phyloP scores from a whole-genome alignment of 441 rosid genomes.

The Gossypium laxum region DNA sequence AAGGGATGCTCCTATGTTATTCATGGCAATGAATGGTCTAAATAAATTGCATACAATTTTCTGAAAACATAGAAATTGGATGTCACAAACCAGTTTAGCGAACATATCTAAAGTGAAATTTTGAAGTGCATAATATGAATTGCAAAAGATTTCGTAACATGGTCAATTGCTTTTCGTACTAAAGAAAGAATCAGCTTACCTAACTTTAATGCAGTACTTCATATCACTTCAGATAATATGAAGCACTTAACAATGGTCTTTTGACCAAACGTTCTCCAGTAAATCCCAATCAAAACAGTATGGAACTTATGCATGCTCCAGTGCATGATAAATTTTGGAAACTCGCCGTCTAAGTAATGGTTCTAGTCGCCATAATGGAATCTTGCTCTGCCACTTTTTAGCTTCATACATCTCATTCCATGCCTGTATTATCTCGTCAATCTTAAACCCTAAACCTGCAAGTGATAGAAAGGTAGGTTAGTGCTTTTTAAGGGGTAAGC shows the following conservation, averaged over 20 bases:
- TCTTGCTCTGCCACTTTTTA: slow-evolving; percentile 34
- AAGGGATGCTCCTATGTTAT: slow-evolving; percentile 10
- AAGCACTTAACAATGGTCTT: neutral
- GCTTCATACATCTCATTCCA: slow-evolving; percentile 51
- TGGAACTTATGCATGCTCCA: slow-evolving; percentile 31
- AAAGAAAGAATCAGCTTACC: neutral
- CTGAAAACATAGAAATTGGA: neutral
- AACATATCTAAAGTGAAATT: neutral
- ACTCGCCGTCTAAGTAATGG: slow-evolving; percentile 38
- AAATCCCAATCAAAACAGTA: neutral
- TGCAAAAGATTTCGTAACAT: neutral
- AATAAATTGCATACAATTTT: neutral
- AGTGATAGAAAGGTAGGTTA: slow-evolving; percentile 5
- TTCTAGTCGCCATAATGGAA: slow-evolving; percentile 47
- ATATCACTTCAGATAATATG: neutral
- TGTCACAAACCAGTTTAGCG: no score
- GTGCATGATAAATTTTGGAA: slow-evolving; percentile 28
- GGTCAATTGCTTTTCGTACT: neutral
- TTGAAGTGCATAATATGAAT: neutral
- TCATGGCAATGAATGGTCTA: neutral
- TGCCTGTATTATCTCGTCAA: slow-evolving; percentile 48
- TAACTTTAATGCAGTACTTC: slow-evolving; percentile 18
- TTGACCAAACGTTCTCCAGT: slow-evolving; percentile 12
- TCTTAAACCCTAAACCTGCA: slow-evolving; percentile 38
- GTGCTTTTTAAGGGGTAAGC: slow-evolving; percentile 7